Conservation (phyloP, 129 eudicot species). For the Saposhnikovia divaricata region DNA sequence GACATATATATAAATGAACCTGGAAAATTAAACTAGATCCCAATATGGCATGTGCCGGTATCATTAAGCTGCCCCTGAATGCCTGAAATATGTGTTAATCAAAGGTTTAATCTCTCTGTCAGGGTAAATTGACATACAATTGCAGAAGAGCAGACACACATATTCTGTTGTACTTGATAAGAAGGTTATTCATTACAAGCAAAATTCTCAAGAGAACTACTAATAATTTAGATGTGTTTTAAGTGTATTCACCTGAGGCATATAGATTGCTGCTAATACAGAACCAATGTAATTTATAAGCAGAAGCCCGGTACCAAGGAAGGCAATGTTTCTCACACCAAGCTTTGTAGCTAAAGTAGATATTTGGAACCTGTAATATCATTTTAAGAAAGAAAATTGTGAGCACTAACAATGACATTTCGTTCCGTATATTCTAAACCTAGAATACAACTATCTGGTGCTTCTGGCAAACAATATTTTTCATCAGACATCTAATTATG, state of each 20-base stretch:
- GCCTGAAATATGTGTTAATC: slow-evolving; percentile 45
- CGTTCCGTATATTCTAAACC: slow-evolving; percentile 1
- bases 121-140: neutral
- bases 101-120: neutral
- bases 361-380: slow-evolving; percentile 63
- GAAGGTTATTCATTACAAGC: neutral
- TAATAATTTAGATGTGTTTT: neutral
- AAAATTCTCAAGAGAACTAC: neutral
- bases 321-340: slow-evolving; percentile 88
- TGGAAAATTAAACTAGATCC: slow-evolving; percentile 68
- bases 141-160: neutral
- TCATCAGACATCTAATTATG: neutral
- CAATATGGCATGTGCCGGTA: slow-evolving; percentile 68
- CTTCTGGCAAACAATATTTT: neutral
- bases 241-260: slow-evolving; percentile 65
- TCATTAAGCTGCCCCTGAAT: slow-evolving; percentile 79
- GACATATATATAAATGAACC: slow-evolving; percentile 23
- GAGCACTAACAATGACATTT: neutral
- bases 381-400: neutral
- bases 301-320: slow-evolving; percentile 88
- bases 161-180: neutral
- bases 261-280: slow-evolving; percentile 62
- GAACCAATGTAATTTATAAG: slow-evolving; percentile 81
- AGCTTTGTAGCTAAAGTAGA: slow-evolving; percentile 97
- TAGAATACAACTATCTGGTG: slow-evolving; percentile 3